These are phyloP conservation scores for Epichloe uncinata DNA, from an alignment of 2,329 filamentous ascomycete genomes.

Conservation along the genomic window DNA sequence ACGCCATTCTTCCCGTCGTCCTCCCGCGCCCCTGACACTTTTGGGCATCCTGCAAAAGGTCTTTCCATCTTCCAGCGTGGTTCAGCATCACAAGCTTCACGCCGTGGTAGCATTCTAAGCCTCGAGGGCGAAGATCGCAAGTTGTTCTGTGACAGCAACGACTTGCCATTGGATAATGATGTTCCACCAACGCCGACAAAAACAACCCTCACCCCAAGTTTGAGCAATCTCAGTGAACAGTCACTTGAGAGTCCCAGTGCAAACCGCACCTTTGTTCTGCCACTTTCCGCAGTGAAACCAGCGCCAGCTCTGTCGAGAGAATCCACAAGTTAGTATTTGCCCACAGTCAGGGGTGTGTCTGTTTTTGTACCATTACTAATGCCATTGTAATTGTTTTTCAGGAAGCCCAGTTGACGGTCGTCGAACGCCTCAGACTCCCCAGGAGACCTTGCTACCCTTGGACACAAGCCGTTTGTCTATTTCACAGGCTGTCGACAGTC, in stretches of 20 bases:
- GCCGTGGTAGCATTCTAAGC: slow-evolving; percentile 62
- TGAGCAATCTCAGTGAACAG: slow-evolving; percentile 24
- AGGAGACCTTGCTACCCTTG: slow-evolving; percentile 57
- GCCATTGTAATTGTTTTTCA: slow-evolving; percentile 15
- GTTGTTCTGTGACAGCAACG: slow-evolving; percentile 20
- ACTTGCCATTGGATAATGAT: slow-evolving; percentile 35
- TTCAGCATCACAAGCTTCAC: slow-evolving; percentile 28
- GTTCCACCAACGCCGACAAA: slow-evolving; percentile 94
- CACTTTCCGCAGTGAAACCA: slow-evolving; percentile 27
- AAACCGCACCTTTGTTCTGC: slow-evolving; percentile 28
- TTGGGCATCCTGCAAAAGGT: slow-evolving; percentile 44
- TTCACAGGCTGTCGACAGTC: slow-evolving; percentile 40
- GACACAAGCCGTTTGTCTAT: slow-evolving; percentile 78
- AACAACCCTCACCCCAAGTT: slow-evolving; percentile 33
- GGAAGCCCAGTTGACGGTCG: slow-evolving; percentile 48
- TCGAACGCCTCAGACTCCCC: slow-evolving; percentile 64
- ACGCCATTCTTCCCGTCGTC: slow-evolving; percentile 63
- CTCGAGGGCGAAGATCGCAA: slow-evolving; percentile 64
- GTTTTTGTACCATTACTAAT: slow-evolving; percentile 8
- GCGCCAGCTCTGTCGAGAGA: slow-evolving; percentile 18
- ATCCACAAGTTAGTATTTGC: slow-evolving; percentile 31
- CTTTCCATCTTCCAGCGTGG: slow-evolving; percentile 54
- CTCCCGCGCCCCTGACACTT: slow-evolving; percentile 30
- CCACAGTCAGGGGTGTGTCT: neutral
- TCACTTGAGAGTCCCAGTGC: slow-evolving; percentile 34